Base-by-base conservation (phyloP, 106 monocot species). In the Posidonia australis region DNA sequence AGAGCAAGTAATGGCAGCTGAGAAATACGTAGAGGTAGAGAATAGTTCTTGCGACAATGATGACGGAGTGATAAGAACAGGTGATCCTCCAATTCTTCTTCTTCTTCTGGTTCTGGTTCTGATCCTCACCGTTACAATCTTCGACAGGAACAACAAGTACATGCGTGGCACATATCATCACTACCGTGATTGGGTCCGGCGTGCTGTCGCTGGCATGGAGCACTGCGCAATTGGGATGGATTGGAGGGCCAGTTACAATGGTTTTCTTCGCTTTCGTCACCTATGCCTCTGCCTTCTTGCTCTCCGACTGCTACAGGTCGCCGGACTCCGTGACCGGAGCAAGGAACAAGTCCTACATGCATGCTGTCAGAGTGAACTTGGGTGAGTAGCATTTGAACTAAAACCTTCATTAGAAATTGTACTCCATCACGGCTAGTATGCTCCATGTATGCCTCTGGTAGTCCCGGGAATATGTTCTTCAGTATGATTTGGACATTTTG, bases 201-300 rank as follows among this genome's bases (percentile, higher is more conserved):
- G 77, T 77, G 27, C 67, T 77, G 14, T 72, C 77, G 0, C 66
- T 77, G 18, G 77, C 77, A 18, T 77, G 77, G 77, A 72, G 72
- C 62, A 72, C 60, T 1, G 72, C 77, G 13, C 65, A 78, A 23
- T 55, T 84, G 53, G 84, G 85, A 6, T 85, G 85, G 85, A 60
- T 78, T 20, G 85, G 69, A 2, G 85, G 81, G 11, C 85, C 85
- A 0, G 48, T 77, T 20, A 10, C 67, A 25, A 66, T 92, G 72
- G 22, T 87, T 16, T 46, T 72, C 68, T 92, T 92, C 22, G 92
- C 92, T 18, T 23, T 81, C 13, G 85, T 92, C 48, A 90, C 86
- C 43, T 74, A 78, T 20, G 58, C 74, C 42, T 86, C 86, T 18
- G 74, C 83, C 22, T 76, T 60, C 48, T 72, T 90, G n/a, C 80